phyloP scores from a whole-genome alignment of 306 rosid species.

The Malus sylvestris region DNA sequence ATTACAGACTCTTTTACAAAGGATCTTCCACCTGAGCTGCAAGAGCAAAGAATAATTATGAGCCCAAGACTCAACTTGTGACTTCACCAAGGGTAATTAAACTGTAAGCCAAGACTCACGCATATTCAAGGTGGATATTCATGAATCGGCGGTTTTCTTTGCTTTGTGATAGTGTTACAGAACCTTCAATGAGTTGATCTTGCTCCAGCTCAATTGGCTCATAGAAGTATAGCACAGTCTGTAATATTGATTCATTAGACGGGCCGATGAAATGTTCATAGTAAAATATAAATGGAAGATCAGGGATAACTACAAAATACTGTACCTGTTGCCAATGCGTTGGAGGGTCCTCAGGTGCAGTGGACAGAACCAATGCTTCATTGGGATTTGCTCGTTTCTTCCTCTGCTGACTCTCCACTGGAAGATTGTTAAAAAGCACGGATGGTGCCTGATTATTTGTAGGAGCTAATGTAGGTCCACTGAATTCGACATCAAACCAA shows the following conservation, averaged over 20 bases:
- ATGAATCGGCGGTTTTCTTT: constrained; percentile 89
- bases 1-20: constrained; percentile 88
- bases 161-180: constrained; percentile 78
- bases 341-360: constrained; percentile 99
- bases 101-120: constrained; percentile 46
- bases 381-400: constrained; percentile 71
- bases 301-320: neutral
- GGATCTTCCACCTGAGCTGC: constrained; percentile 88
- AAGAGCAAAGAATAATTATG: constrained; percentile 22
- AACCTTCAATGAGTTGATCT: constrained; percentile 93
- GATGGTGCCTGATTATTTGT: constrained; percentile 29
- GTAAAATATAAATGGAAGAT: neutral
- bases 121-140: constrained; percentile 92
- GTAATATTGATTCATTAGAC: constrained; percentile 35
- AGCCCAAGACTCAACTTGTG: constrained; percentile 8
- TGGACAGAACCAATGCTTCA: constrained; percentile 71
- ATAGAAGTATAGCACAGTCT: constrained; percentile 86
- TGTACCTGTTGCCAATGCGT: constrained; percentile 99
- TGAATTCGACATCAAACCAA: constrained; percentile 98
- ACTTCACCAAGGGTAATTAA: neutral
- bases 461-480: constrained; percentile 50
- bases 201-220: constrained; percentile 94
- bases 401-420: constrained; percentile 60
- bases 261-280: neutral
- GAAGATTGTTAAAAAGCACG: constrained; percentile 34